Evolutionary conservation across 495 filamentous ascomycete genomes (phyloP).

Genomic region (Penicillium coprophilum): DNA sequence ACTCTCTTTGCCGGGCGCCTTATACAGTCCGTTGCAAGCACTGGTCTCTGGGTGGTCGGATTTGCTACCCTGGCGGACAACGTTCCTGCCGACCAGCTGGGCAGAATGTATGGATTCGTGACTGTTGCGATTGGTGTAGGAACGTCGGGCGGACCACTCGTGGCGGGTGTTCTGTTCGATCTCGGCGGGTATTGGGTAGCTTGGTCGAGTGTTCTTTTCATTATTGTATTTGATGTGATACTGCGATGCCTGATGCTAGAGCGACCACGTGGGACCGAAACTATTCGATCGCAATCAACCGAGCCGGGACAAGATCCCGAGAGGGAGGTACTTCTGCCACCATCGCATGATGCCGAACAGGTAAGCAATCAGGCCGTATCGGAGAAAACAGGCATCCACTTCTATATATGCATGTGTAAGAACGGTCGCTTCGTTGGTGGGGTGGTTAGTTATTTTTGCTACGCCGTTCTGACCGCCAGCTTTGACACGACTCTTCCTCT

Average conservation of each 20-base stretch:
- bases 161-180: constrained; percentile 27
- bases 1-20: constrained; percentile 16
- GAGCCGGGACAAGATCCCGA: not conserved
- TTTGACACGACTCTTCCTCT: constrained; percentile 35
- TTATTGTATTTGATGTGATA: constrained; percentile 25
- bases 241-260: constrained; percentile 32
- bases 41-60: constrained; percentile 22
- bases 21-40: constrained; percentile 2
- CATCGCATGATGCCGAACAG: not conserved
- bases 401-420: constrained; percentile 18
- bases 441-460: constrained; percentile 14
- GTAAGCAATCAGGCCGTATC: not conserved
- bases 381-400: constrained; percentile 6
- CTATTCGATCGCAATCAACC: too few relatives aligned
- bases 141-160: constrained; percentile 23
- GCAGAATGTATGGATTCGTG: constrained; percentile 21
- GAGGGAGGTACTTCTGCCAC: not conserved
- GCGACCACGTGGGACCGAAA: constrained; percentile 1
- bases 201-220: constrained; percentile 25
- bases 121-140: constrained; percentile 23
- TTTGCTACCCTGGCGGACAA: constrained; percentile 25
- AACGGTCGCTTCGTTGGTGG: constrained; percentile 21
- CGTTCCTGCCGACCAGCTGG: constrained; percentile 22
- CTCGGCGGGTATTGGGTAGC: constrained; percentile 29
- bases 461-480: constrained; percentile 23